A percentile compares a stretch with the other conserved stretches of the same genome.
Evolutionary conservation across 2,329 filamentous ascomycete genomes (phyloP).

Genomic region (Cordyceps tenuipes): DNA sequence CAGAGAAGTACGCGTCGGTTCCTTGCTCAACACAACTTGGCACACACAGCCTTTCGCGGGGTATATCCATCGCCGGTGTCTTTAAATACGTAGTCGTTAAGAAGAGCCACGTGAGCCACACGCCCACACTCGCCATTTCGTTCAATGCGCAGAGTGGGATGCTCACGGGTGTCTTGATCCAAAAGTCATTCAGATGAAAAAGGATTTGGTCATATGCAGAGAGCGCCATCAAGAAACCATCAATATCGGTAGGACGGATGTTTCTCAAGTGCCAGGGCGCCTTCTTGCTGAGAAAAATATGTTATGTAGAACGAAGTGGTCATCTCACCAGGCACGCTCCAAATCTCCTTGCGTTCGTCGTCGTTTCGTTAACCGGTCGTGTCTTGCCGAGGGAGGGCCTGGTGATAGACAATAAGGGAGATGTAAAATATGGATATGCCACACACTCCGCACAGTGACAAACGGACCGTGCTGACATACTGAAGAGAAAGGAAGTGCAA

Average conservation of each 20-base stretch:
- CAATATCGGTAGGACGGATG: slow-evolving; percentile 15
- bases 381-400: slow-evolving; percentile 4
- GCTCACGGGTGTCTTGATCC: slow-evolving; percentile 22
- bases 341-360: slow-evolving; percentile 9
- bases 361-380: slow-evolving; percentile 8
- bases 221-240: slow-evolving; percentile 18
- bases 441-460: background rate
- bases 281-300: slow-evolving; percentile 22
- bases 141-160: slow-evolving; percentile 23
- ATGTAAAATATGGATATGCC: slow-evolving; percentile 5
- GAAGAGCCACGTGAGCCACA: slow-evolving; percentile 28
- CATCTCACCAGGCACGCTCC: slow-evolving; percentile 7
- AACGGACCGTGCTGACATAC: slow-evolving; percentile 8
- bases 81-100: slow-evolving; percentile 25
- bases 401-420: slow-evolving; percentile 7
- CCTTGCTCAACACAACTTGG: slow-evolving; percentile 12
- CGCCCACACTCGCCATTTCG: slow-evolving; percentile 20
- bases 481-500: slow-evolving; percentile 17
- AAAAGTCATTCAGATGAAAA: slow-evolving; percentile 21
- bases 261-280: slow-evolving; percentile 20
- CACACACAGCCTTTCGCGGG: slow-evolving; percentile 30
- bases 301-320: slow-evolving; percentile 16
- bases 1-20: slow-evolving; percentile 9
- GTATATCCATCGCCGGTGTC: slow-evolving; percentile 36
- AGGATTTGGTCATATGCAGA: slow-evolving; percentile 17